Percentiles rank a stretch among this genome's conserved stretches.
phyloP scores from a whole-genome alignment of 1,284 basidiomycete species.

The Coriolopsis trogii region DNA sequence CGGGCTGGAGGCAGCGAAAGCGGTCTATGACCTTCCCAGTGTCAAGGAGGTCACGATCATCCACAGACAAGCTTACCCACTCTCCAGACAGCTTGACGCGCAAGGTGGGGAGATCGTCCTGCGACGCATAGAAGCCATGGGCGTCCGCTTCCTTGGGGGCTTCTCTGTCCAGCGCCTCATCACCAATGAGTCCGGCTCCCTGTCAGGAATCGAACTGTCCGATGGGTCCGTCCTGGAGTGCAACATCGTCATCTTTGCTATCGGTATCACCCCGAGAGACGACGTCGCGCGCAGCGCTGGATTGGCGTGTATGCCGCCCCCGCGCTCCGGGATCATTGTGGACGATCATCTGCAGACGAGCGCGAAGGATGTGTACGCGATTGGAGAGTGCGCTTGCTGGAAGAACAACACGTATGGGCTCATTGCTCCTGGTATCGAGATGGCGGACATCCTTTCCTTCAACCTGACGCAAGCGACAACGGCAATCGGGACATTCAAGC shows the following conservation, averaged over 20 bases:
- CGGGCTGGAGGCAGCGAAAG: constrained; percentile 78
- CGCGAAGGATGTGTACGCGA: constrained; percentile 65
- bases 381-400: constrained; percentile 80
- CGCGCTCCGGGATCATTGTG: constrained; percentile 57
- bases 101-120: constrained; percentile 74
- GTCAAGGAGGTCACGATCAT: constrained; percentile 54
- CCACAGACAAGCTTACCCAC: constrained; percentile 62
- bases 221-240: constrained; percentile 47
- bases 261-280: constrained; percentile 73
- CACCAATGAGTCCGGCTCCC: constrained; percentile 41
- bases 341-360: constrained; percentile 62
- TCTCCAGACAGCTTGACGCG: constrained; percentile 73
- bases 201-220: constrained; percentile 52
- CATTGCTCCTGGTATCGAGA: constrained; percentile 74
- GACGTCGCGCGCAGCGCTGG: constrained; percentile 60
- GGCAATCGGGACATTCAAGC: constrained; percentile 46
- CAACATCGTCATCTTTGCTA: constrained; percentile 64
- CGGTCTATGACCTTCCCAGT: constrained; percentile 60
- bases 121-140: constrained; percentile 66
- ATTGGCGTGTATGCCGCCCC: constrained; percentile 50
- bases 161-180: constrained; percentile 47
- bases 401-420: constrained; percentile 69
- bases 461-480: constrained; percentile 64
- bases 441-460: constrained; percentile 78
- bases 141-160: constrained; percentile 61